Conservation (phyloP, 352 stramenopile species). For the Globisporangium abappressorium region DNA sequence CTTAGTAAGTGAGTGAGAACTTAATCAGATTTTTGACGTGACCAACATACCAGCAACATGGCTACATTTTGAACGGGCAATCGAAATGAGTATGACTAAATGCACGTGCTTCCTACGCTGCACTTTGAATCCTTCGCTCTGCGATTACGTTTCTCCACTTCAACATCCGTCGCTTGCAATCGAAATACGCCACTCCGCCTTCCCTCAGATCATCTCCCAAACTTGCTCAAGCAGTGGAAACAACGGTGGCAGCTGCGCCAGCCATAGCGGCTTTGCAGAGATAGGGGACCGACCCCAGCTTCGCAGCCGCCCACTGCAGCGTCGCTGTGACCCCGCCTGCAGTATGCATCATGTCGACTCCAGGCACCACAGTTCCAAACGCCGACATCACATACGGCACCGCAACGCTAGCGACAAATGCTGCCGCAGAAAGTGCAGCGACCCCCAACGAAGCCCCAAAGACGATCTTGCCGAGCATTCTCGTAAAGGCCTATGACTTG, state of each 20-base stretch:
- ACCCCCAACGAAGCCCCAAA: neutral
- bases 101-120: neutral
- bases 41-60: neutral
- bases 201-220: neutral
- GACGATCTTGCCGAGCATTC: neutral
- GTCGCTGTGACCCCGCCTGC: neutral
- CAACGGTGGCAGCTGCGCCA: neutral
- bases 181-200: neutral
- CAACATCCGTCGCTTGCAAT: neutral
- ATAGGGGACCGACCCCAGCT: neutral
- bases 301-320: neutral
- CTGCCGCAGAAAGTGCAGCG: neutral
- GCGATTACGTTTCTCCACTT: neutral
- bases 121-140: neutral
- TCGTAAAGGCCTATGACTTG: neutral
- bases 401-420: neutral
- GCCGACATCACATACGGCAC: conserved; percentile 6
- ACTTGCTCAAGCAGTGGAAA: neutral
- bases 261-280: neutral
- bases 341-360: neutral
- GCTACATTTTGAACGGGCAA: neutral
- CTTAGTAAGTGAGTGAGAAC: neutral
- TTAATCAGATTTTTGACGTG: neutral
- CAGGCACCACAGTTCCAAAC: conserved; percentile 1
- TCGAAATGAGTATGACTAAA: neutral